Evolutionary conservation across 768 basidiomycete species (phyloP).

Genomic region (Suillus discolor): DNA sequence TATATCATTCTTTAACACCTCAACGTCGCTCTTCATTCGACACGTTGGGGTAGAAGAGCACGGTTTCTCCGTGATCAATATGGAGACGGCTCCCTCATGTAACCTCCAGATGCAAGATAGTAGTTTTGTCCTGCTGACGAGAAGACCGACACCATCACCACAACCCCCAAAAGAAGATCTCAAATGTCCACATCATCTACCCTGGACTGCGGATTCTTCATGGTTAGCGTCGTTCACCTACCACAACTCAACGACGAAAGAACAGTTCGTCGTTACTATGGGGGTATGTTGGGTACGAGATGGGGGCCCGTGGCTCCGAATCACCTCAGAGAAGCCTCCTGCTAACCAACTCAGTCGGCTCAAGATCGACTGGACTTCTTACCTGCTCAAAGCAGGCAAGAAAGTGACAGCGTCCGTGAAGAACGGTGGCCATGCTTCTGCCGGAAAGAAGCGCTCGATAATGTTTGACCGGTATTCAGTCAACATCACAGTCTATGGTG

Average conservation of each 20-base stretch:
- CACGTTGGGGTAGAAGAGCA: background rate
- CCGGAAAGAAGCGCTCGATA: background rate
- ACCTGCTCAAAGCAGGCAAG: background rate
- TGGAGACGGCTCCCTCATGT: background rate
- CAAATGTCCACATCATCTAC: background rate
- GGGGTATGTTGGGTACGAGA: background rate
- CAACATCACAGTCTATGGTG: constrained; percentile 1
- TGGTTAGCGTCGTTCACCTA: constrained; percentile 6
- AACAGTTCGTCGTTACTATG: background rate
- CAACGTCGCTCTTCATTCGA: constrained; percentile 2
- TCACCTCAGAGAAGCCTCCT: background rate
- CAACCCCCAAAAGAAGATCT: background rate
- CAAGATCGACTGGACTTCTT: constrained; percentile 7
- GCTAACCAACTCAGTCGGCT: background rate
- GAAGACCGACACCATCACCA: background rate
- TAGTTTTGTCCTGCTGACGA: background rate
- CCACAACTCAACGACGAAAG: background rate
- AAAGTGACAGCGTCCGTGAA: constrained; percentile 3
- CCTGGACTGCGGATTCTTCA: background rate
- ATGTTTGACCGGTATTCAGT: constrained; percentile 1
- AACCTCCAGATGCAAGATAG: background rate
- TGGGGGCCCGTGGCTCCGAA: constrained; percentile 2
- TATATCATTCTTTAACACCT: background rate
- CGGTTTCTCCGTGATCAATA: background rate
- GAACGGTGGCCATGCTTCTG: constrained; percentile 4